Conservation (phyloP, 2,329 filamentous ascomycete species). For the Rhexocercosporidium sp. region DNA sequence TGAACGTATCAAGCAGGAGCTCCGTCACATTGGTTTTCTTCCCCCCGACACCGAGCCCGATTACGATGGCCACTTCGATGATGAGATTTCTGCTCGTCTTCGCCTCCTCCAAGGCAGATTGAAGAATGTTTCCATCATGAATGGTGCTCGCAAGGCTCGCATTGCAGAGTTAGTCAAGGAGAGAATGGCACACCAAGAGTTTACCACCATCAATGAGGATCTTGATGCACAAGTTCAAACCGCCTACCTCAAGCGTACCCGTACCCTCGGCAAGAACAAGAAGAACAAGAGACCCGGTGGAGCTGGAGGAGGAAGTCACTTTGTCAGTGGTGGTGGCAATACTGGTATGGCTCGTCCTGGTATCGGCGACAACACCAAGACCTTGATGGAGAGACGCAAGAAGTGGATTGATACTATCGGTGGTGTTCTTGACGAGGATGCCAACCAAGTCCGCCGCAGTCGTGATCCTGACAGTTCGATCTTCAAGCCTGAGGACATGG, state of each 20-base stretch:
- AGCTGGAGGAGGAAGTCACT: conserved; percentile 72
- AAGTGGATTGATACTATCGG: conserved; percentile 93
- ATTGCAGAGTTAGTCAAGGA: conserved; percentile 88
- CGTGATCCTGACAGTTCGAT: conserved; percentile 70
- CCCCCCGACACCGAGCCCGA: conserved; percentile 71
- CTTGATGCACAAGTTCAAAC: conserved; percentile 93
- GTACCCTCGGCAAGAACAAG: conserved; percentile 92
- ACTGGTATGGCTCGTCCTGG: conserved; percentile 72
- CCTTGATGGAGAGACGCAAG: conserved; percentile 86
- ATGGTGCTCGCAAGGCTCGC: conserved; percentile 87
- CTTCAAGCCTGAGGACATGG: conserved; percentile 77
- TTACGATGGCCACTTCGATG: conserved; percentile 89
- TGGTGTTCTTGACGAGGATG: conserved; percentile 84
- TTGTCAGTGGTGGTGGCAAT: conserved; percentile 58
- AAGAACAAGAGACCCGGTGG: conserved; percentile 84
- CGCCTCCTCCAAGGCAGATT: conserved; percentile 84
- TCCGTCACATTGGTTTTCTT: conserved; percentile 88
- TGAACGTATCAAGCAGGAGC: conserved; percentile 87
- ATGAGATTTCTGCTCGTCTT: conserved; percentile 89
- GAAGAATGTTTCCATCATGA: conserved; percentile 82
- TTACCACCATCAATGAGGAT: conserved; percentile 94
- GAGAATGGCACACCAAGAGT: conserved; percentile 95
- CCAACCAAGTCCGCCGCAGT: conserved; percentile 65
- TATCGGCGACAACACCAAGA: conserved; percentile 90
- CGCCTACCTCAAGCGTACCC: conserved; percentile 93